Base-by-base conservation (phyloP, 169 alveolate species). In the Plasmodium inui region DNA sequence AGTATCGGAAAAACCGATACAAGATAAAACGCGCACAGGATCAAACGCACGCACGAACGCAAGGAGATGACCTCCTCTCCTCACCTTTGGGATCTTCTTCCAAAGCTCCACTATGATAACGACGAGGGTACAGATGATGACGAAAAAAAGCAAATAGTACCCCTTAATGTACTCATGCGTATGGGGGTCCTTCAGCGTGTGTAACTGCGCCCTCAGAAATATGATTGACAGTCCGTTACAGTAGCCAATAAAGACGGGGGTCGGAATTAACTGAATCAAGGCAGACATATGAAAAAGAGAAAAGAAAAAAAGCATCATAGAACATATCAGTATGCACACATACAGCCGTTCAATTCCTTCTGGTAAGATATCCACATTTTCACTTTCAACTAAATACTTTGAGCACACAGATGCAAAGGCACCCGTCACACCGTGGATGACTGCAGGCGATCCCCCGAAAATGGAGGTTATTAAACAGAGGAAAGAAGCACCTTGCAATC, bases 391-490 rank as follows among this genome's bases (percentile, higher is more conserved):
- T 30, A 96, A 81, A 86, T 96, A 96, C 3, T 89, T 84, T 14
- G 97, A 95, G 26, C 97, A 96, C 17, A 95, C 97, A 30, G 96
- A 96, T 37, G 97, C 96, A 46, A 95, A 84, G 6, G 97, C 97
- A 2, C 97, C 98, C 39, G 97, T 95, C 6, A 96, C 96, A 3
- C 98, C 98, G 71, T 85, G 96, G 70, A 96, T 95, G 30, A 96
- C 95, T 19, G 96, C 98, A 12, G 98, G 98, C 6, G 97, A 90
- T 22, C 98, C 98, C 0, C 97, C 97, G 34, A 96, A 95, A 76
- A 95, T 91, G 3, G 97, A 82, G 1, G 98, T 96, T 82, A 95
- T 94, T 53, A 96, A 93, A 83, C 96, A 96, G 34, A 95, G 88
- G 53, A 96, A 94, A 94, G 97, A 96, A 19, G 97, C 95, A 10